These are phyloP conservation scores for Rutidosis leptorrhynchoides DNA, from an alignment of 129 eudicot species.

Conservation along the genomic window DNA sequence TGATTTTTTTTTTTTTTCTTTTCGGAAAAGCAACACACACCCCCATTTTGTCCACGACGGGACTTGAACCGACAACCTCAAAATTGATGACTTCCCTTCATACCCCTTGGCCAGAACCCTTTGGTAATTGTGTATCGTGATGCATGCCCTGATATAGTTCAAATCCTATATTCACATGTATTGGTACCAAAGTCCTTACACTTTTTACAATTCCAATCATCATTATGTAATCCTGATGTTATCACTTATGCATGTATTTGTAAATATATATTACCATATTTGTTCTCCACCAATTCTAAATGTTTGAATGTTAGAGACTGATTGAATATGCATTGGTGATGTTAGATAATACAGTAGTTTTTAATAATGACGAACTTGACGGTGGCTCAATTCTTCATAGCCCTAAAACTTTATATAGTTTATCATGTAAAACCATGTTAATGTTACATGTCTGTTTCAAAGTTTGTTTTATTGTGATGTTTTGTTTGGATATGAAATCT, in stretches of 20 bases:
- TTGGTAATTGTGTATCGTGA: not conserved
- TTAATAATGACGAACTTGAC: not conserved
- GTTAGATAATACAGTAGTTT: not conserved
- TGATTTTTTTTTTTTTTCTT: no score
- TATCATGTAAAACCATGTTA: not conserved
- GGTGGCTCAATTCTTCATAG: not conserved
- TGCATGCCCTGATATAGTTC: not conserved
- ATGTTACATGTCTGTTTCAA: not conserved
- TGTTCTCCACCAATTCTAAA: not conserved
- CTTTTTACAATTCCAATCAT: not conserved
- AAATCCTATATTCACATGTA: not conserved
- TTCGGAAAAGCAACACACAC: no score
- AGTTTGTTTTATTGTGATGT: conserved; percentile 12
- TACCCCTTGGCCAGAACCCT: no score
- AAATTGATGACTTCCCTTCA: no score
- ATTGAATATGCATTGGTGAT: not conserved
- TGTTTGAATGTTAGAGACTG: not conserved
- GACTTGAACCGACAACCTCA: no score
- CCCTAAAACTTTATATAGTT: not conserved
- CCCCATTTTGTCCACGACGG: no score
- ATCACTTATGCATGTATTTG: not conserved
- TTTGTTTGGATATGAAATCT: conserved; percentile 13
- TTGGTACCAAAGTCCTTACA: not conserved
- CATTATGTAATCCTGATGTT: no score
- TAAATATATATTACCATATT: not conserved